Evolutionary conservation across 202 grass and related monocot species (phyloP), one percentile per base, ranked within the genome.

Genomic region (Panicum virgatum): DNA sequence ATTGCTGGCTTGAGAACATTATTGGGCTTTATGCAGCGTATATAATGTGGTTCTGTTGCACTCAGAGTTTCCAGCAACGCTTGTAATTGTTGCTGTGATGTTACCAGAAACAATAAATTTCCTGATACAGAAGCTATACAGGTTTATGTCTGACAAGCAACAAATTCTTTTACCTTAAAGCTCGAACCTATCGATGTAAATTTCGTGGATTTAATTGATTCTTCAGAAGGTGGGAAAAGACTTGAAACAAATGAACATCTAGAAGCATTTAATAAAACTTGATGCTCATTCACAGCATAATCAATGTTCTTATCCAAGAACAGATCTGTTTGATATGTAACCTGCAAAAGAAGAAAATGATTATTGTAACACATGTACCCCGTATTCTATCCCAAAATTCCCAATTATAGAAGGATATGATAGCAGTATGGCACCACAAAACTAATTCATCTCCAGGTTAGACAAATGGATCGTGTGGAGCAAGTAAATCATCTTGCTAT

Each of bases 301-400:
- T 99, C 96, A 87, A 93, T 99, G 83, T 99, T 99, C 85, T 99
- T 99, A 77, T 96, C 96, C 81, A 99, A 88, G 82, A 99, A 99
- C 16, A 96, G 57, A 79, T 96, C 89, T 34, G 96, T 96, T 82
- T 99, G 96, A 90, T 99, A 99, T 39, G 87, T 96, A 48, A 99
- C 96, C 96, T 99, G 72, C 78, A 90, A 80, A 62, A 81, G 40
- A 73, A 76, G 45, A 80, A 80, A 85, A 80, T 68, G 9, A 29
- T 51, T 8, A 72, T 79, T 72, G 77, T 46, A 71, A 88, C 66
- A 40, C 62, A 22, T 67, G 23, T 3, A 69, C 32, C 36, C 22
- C 14, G n/a, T 23, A 66, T 1, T 81, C 44, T 14, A 12, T 81
- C 58, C 78, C n/a, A n/a, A n/a, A n/a, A n/a, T n/a, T n/a, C n/a